Evolutionary conservation across 257 asterid species (phyloP), one percentile per base, ranked within the genome.

Genomic region (Ocimum tenuiflorum): DNA sequence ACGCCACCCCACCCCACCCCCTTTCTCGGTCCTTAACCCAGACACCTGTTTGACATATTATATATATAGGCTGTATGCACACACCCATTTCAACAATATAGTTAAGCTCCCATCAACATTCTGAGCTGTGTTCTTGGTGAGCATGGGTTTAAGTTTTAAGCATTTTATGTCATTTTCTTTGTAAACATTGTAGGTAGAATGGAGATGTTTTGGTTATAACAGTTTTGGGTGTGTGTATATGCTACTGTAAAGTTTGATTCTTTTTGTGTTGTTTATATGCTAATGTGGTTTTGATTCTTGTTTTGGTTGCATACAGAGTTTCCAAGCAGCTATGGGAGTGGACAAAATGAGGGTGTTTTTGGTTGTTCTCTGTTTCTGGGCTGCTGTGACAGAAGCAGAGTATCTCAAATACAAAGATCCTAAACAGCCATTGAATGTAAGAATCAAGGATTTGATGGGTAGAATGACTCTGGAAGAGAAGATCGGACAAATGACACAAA

Each of bases 401-500:
- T 71, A 75, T 51, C 1, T 78, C 63, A 90, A 78, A 56, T 87
- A 87, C 78, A 85, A 78, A 70, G 96, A 90, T 59, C 87, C 95
- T 24, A 77, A 71, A 59, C 95, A 84, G 84, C 85, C 88, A 0
- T 13, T 85, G 24, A 77, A 71, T 67, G 79, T 8, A 8, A 78
- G 96, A 58, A 83, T 90, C 63, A 88, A 66, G 54, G 97, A 90
- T 33, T 77, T 88, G 80, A 77, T 88, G 92, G 54, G 49, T 13
- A 79, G 78, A 60, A 85, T 90, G 97, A 90, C 82, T 7, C 77
- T 90, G 46, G 91, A 79, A 59, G 97, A 90, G 65, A 90, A 90
- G 81, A 88, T 90, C 64, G 97, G 97, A 0, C 97, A 90, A 61
- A 90, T 90, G 97, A 72, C 79, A 14, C 96, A 90, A 82, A 85